These are phyloP conservation scores for Epicoccum sorghinum DNA, from an alignment of 2,329 filamentous ascomycete genomes.

Conservation along the genomic window DNA sequence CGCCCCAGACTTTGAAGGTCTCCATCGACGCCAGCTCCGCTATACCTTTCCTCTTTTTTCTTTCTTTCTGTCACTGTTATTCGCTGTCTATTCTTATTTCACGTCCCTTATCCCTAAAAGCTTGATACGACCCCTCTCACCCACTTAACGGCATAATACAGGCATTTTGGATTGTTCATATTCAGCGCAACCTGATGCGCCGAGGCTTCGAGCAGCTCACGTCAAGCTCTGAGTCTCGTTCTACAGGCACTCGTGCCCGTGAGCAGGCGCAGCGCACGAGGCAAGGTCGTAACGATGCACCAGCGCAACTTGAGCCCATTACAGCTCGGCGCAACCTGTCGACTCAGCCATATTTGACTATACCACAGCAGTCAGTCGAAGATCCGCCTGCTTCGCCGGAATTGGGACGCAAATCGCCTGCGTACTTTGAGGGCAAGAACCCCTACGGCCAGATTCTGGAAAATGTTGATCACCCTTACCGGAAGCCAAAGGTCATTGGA, in stretches of 20 bases:
- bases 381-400: constrained; percentile 9
- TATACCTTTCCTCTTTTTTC: constrained; percentile 11
- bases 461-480: constrained; percentile 28
- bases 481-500: constrained; percentile 12
- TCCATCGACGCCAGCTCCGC: constrained; percentile 19
- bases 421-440: constrained; percentile 41
- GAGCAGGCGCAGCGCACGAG: constrained; percentile 23
- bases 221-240: constrained; percentile 25
- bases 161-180: not conserved
- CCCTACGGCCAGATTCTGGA: constrained; percentile 41
- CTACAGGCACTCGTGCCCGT: constrained; percentile 14
- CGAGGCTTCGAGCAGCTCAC: constrained; percentile 27
- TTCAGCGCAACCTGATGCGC: constrained; percentile 26
- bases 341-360: constrained; percentile 13
- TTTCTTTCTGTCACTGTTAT: constrained; percentile 20
- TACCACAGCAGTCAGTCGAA: constrained; percentile 13
- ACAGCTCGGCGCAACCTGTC: constrained; percentile 14
- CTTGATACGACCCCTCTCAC: constrained; percentile 4
- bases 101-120: not conserved
- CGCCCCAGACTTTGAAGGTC: constrained; percentile 25
- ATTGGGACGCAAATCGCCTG: constrained; percentile 29
- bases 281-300: constrained; percentile 19
- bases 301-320: constrained; percentile 5
- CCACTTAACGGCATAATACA: not conserved
- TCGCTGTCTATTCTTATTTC: constrained; percentile 2